Evolutionary conservation across 176 grass and related monocot genomes (phyloP).

Genomic region (Panicum miliaceum): DNA sequence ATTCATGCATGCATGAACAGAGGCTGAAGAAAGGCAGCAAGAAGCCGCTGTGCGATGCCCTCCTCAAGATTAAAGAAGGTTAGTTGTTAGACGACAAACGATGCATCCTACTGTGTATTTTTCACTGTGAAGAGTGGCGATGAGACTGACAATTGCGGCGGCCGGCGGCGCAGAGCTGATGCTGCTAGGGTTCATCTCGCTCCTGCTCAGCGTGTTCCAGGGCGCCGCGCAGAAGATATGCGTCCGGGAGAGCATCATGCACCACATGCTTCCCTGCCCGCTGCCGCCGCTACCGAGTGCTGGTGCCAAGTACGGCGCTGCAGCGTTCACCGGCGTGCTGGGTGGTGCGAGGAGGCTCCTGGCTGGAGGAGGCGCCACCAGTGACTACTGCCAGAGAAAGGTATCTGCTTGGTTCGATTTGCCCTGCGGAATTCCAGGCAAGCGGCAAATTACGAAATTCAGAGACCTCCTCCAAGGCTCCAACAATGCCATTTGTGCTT

Average conservation of each 20-base stretch:
- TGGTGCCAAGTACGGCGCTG: background rate
- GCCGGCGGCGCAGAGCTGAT: conserved; percentile 59
- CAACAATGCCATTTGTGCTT: too few relatives aligned
- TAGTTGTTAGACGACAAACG: too few relatives aligned
- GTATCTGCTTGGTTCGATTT: conserved; percentile 16
- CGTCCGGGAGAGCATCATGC: conserved; percentile 37
- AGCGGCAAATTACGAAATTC: too few relatives aligned
- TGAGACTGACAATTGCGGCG: background rate
- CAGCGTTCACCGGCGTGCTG: conserved; percentile 12
- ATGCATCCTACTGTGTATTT: background rate
- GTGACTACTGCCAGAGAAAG: conserved; percentile 53
- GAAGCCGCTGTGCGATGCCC: conserved; percentile 71
- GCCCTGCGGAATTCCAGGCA: too few relatives aligned
- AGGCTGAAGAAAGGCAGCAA: conserved; percentile 44
- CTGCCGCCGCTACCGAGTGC: background rate
- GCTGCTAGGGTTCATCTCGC: conserved; percentile 85
- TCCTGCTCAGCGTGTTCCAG: conserved; percentile 68
- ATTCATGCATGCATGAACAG: conserved; percentile 1
- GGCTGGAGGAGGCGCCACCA: conserved; percentile 27
- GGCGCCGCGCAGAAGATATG: conserved; percentile 52
- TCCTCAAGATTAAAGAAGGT: conserved; percentile 85
- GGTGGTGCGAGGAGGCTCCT: conserved; percentile 55
- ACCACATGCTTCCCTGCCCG: conserved; percentile 63
- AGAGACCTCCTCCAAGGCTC: too few relatives aligned
- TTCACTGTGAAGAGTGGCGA: background rate